These are phyloP conservation scores for Pestalotiopsis sp. DNA, from an alignment of 2,329 filamentous ascomycete genomes.

Conservation along the genomic window DNA sequence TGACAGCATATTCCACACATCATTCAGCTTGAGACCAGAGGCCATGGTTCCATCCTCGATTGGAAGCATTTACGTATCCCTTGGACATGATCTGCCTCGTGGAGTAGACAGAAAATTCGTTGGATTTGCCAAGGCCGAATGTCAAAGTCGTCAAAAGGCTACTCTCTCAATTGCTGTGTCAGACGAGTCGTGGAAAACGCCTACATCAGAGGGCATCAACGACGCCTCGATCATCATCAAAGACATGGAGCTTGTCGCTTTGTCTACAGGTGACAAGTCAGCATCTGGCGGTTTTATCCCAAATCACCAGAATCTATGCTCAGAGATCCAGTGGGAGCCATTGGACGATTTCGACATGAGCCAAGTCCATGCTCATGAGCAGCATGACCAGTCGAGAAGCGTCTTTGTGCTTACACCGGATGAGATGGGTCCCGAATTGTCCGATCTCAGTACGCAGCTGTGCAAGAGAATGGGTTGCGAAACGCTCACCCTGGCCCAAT, in stretches of 20 bases:
- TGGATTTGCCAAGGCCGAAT: conserved; percentile 43
- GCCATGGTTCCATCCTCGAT: conserved; percentile 54
- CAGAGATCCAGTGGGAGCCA: conserved; percentile 48
- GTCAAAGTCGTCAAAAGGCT: conserved; percentile 39
- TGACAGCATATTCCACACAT: conserved; percentile 57
- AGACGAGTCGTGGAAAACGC: conserved; percentile 28
- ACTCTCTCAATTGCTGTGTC: conserved; percentile 47
- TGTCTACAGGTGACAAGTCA: conserved; percentile 29
- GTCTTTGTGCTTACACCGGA: conserved; percentile 21
- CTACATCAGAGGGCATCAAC: background rate
- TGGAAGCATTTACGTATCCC: conserved; percentile 48
- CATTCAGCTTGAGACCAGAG: conserved; percentile 46
- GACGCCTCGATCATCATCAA: conserved; percentile 44
- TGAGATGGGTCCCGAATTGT: background rate
- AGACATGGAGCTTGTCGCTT: conserved; percentile 45
- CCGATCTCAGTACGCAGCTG: conserved; percentile 15
- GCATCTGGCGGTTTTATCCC: conserved; percentile 43
- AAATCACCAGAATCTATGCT: conserved; percentile 51
- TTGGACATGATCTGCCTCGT: conserved; percentile 30
- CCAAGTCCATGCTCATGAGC: background rate
- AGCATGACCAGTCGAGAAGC: background rate
- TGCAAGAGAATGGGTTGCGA: conserved; percentile 16
- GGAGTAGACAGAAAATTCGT: conserved; percentile 37
- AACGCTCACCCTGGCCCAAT: conserved; percentile 17
- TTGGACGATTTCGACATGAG: background rate